Base-by-base conservation (phyloP, 139 green algal genomes). In the Zygnema circumcarinatum region DNA sequence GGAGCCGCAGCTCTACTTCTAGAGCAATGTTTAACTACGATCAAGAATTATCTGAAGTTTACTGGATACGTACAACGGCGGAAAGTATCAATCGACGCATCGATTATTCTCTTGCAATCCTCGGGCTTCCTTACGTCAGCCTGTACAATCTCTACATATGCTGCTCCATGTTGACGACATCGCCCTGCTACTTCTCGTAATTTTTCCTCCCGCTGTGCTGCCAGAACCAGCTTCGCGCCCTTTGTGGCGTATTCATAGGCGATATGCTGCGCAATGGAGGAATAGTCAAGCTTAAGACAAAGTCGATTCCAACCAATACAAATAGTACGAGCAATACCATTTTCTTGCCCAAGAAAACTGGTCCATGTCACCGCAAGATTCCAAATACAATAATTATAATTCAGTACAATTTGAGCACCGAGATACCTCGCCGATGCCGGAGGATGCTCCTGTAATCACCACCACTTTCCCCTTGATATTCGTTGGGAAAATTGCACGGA, bases 181-280 rank as follows among this genome's bases (percentile, higher is more conserved):
- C 36, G 62, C 2, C 87, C 20, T 31, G 84, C 84, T 7, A 89
- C 81, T 38, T 41, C 42, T 31, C 40, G 52, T 21, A 89, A 33
- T 21, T 88, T 33, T 41, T 89, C 84, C 52, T 87, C 84, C 29
- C 84, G 84, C 47, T 67, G 84, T 33, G 80, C 84, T 20, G 78
- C 84, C 21, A 89, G 80, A 40, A 89, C 78, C n/a, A 89, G 39
- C 25, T 33, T 89, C 32, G 76, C 84, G 29, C 84, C 84, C 25
- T 62, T 52, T 79, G 84, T 89, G 41, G 84, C 84, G 39, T 88
- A 89, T 53, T 79, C 84, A 38, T 90, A 92, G 20, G 86, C 86
- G 29, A 92, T 89, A 73, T 91, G 67, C 86, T 88, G 84, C 16
- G 40, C 33, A 78, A 16, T 16, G 16, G 16, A 78, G 16, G 69